Percentiles rank a stretch among this genome's conserved stretches.
Conservation (phyloP, 2,329 filamentous ascomycete genomes). For the Alternaria sp. region DNA sequence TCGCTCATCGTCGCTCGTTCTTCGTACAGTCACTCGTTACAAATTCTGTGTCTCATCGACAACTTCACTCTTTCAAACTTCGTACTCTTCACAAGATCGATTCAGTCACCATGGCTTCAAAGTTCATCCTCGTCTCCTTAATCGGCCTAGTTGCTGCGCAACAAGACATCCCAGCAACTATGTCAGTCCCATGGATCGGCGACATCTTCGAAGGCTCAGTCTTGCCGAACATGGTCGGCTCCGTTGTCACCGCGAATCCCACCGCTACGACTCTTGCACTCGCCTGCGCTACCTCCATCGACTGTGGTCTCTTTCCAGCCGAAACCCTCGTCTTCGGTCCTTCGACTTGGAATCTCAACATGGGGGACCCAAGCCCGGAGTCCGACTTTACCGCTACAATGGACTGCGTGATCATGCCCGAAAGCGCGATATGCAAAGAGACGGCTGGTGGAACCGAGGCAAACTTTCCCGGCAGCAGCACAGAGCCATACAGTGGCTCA, state of each 20-base stretch:
- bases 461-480: constrained; percentile 31
- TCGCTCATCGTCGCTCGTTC: not conserved
- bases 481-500: constrained; percentile 20
- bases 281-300: constrained; percentile 4
- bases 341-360: constrained; percentile 25
- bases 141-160: constrained; percentile 19
- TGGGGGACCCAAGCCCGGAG: constrained; percentile 17
- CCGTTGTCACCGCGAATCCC: constrained; percentile 21
- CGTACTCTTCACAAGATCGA: not conserved
- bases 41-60: not conserved
- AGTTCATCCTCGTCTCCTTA: constrained; percentile 5
- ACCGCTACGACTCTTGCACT: constrained; percentile 19
- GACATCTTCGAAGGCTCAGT: not conserved
- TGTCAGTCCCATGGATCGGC: constrained; percentile 18
- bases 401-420: constrained; percentile 21
- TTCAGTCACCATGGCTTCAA: constrained; percentile 8
- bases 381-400: constrained; percentile 27
- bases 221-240: constrained; percentile 9
- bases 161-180: constrained; percentile 12
- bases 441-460: constrained; percentile 29
- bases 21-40: not conserved
- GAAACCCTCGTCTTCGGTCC: constrained; percentile 26
- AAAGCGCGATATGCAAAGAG: constrained; percentile 28
- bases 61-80: not conserved
- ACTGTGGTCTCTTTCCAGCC: constrained; percentile 30